phyloP scores from a whole-genome alignment of 2,329 filamentous ascomycete species.

The Bertia moriformis region DNA sequence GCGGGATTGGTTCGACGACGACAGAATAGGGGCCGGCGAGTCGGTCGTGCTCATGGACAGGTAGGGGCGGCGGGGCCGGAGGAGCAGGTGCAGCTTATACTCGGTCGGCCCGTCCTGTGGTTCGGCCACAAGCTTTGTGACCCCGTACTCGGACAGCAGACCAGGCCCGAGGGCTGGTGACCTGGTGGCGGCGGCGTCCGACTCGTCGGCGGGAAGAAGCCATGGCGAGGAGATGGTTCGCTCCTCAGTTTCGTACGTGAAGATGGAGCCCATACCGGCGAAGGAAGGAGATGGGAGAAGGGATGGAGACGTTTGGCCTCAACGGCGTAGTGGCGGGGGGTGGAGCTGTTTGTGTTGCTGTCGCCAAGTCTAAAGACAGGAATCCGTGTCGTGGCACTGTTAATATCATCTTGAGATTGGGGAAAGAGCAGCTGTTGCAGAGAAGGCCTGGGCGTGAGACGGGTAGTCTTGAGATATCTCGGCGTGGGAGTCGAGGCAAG shows the following conservation, averaged over 20 bases:
- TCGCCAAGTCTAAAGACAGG: constrained; percentile 3
- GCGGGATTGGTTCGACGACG: constrained; percentile 51
- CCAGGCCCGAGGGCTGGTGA: constrained; percentile 19
- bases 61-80: constrained; percentile 66
- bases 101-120: constrained; percentile 89
- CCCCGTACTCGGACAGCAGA: constrained; percentile 43
- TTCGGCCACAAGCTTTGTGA: constrained; percentile 72
- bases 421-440: too few species aligned
- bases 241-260: constrained; percentile 67
- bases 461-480: too few species aligned
- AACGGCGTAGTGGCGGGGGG: neutral
- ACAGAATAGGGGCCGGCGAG: constrained; percentile 15
- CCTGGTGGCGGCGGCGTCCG: constrained; percentile 18
- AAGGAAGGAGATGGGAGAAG: neutral
- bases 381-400: constrained; percentile 2
- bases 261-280: constrained; percentile 76
- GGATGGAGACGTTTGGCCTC: neutral
- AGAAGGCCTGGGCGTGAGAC: too few species aligned
- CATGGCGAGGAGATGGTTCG: constrained; percentile 83
- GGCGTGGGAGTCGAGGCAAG: too few species aligned
- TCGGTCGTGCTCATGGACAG: constrained; percentile 52
- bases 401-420: constrained; percentile 1
- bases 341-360: constrained; percentile 1
- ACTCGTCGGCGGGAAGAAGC: constrained; percentile 41
- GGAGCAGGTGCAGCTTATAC: constrained; percentile 84